Base-by-base conservation (phyloP, 139 green algal genomes). In the Chlorella sp. region DNA sequence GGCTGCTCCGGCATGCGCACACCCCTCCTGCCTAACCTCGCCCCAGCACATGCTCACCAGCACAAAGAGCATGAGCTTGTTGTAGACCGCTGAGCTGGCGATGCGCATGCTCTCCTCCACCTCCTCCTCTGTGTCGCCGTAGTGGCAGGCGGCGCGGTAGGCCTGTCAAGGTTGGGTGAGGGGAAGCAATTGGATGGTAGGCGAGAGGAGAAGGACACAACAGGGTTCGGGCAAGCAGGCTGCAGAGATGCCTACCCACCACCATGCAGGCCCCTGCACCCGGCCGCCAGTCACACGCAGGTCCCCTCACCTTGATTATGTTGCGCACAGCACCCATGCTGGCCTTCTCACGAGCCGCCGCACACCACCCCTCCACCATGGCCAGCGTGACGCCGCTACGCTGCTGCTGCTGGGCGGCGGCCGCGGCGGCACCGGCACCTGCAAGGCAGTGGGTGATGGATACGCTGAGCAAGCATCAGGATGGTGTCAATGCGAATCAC, bases 11-110 rank as follows among this genome's bases (percentile, higher is more conserved):
- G 7, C 44, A 9, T 9, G 9, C 6, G 44, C 44, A 51, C 44
- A 51, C 7, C 44, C 6, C 44, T 9, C 9, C 44, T 51, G 44
- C 44, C 7, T 9, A 16, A 9, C 44, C 9, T 51, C 44, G n/a
- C 44, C 44, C 6, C 44, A 51, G 44, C 9, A 16, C 44, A 9
- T 9, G 12, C 81, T 67, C 36, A 86, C 71, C 28, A 99, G 90
- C 80, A 95, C 91, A 89, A 98, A 98, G 44, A 98, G 85, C 84
- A 99, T 85, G n/a, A 98, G 78, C 28, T 82, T 74, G 91, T 98
- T 98, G 92, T 98, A 98, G 9, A 95, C 94, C 20, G 93, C 86
- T 16, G 80, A 90, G 87, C 87, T 93, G 51, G 89, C 91, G 47
- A 98, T 94, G 68, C 80, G 87, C 83, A 97, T 86, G 38, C 68